Base-by-base conservation (phyloP, 192 early-diverging fungal species). In the Physocladia obscura region DNA sequence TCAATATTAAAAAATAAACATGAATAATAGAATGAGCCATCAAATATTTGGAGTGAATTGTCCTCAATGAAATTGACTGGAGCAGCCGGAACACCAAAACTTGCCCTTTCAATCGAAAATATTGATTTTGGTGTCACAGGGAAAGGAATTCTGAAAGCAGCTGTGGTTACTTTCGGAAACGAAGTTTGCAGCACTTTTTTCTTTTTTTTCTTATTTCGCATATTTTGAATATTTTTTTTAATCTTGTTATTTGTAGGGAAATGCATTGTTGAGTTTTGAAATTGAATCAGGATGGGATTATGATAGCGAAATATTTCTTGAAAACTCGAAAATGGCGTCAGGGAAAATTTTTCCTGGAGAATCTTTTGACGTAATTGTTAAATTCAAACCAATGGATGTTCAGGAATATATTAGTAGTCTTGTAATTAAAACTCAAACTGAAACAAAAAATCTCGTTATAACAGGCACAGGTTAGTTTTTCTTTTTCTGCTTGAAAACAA, bases 41-140 rank as follows among this genome's bases (percentile, higher is more conserved):
- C 44, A 3, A 69, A 70, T 34, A 61, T 57, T 39, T 85, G 84
- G 84, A 38, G 36, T 3, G 72, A 76, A 22, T 62, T 85, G 1
- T 76, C 80, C 11, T 57, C 74, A 1, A 51, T 86, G 22, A 76
- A 78, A 62, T 63, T 86, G 1, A 34, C 69, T n/a, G 84, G 81
- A 19, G 81, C 79, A 19, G 79, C 72, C 3, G 84, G 84, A 30
- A 76, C 77, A 1, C 81, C 84, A 1, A 78, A 80, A 36, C 79
- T 86, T 21, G 54, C 22, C 0, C 27, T 86, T 24, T 57, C 64
- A 22, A 67, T 78, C 8, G 37, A 57, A 4, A 58, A 62, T 3
- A 11, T 83, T n/a, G 77, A 82, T 44, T 83, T 86, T 75, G 51
- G 76, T 8, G 72, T 79, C 30, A 39, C 52, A 21, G 80, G 74